Evolutionary conservation across 805 yeast species (phyloP).

Genomic region (Metschnikowia kunwiensis): DNA sequence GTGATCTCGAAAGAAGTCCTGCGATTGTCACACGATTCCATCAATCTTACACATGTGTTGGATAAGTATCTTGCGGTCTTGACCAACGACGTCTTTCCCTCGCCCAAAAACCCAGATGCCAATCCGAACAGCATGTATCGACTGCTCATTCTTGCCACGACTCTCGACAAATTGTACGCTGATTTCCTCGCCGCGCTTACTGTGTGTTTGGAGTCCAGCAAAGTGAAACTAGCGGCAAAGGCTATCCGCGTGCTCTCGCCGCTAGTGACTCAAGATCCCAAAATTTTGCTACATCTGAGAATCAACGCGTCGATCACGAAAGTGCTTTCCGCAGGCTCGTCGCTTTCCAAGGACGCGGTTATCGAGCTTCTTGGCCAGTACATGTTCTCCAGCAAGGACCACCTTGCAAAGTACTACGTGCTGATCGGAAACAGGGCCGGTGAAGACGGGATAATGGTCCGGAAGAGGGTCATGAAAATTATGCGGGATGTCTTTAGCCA

Average conservation of each 20-base stretch:
- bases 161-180: constrained; percentile 40
- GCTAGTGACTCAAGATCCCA: constrained; percentile 51
- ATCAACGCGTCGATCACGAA: constrained; percentile 52
- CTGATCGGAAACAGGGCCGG: constrained; percentile 47
- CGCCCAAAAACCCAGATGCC: background rate
- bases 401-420: constrained; percentile 47
- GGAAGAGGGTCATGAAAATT: constrained; percentile 58
- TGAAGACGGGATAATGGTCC: constrained; percentile 63
- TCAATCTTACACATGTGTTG: background rate
- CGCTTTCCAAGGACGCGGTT: constrained; percentile 74
- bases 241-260: constrained; percentile 63
- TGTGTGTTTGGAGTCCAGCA: constrained; percentile 27
- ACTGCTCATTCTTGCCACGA: constrained; percentile 5
- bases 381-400: constrained; percentile 41
- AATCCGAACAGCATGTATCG: constrained; percentile 5
- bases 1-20: constrained; percentile 1
- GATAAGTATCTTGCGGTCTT: constrained; percentile 7
- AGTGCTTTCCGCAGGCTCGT: constrained; percentile 56
- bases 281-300: constrained; percentile 46
- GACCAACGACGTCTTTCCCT: background rate
- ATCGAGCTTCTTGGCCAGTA: constrained; percentile 60
- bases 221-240: constrained; percentile 40
- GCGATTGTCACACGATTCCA: constrained; percentile 1
- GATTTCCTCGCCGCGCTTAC: constrained; percentile 50
- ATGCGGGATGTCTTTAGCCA: constrained; percentile 45